These are phyloP conservation scores for Phenoliferia sp. DNA, from an alignment of 1,284 basidiomycete genomes.

Conservation along the genomic window DNA sequence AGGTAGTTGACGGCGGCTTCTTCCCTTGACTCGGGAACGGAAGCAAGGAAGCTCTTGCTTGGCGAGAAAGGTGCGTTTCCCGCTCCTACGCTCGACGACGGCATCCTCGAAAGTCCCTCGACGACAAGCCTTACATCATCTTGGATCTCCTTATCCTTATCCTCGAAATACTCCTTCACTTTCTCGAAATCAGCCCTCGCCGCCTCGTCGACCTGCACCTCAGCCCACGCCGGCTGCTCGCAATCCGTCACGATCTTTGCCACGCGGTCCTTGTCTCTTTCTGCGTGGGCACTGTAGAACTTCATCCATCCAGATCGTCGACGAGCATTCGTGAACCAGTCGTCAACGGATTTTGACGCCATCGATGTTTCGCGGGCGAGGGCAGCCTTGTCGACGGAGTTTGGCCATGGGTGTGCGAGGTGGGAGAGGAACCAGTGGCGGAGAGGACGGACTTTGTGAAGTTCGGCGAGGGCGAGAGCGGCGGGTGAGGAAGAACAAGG, in stretches of 20 bases:
- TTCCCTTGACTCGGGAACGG: no score
- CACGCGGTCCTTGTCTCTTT: background rate
- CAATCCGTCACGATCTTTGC: background rate
- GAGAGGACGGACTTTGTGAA: background rate
- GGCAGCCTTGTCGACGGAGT: background rate
- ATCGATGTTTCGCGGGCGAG: background rate
- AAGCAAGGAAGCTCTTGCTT: no score
- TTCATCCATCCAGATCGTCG: background rate
- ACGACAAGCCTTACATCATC: background rate
- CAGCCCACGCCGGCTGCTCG: background rate
- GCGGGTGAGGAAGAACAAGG: background rate
- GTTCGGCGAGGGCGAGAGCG: background rate
- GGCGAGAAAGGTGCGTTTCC: no score
- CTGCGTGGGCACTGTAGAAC: background rate
- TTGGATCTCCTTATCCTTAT: background rate
- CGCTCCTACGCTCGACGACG: no score
- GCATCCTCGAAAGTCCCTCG: no score
- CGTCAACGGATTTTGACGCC: background rate
- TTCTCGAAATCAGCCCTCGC: background rate
- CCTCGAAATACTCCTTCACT: background rate
- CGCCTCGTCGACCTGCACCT: background rate
- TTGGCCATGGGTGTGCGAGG: background rate
- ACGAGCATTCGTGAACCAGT: background rate
- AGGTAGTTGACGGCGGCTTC: no score
- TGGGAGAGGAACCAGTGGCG: background rate